Evolutionary conservation across 2,329 filamentous ascomycete genomes (phyloP), one percentile per base, ranked within the genome.

Genomic region (Colletotrichum sansevieriae): DNA sequence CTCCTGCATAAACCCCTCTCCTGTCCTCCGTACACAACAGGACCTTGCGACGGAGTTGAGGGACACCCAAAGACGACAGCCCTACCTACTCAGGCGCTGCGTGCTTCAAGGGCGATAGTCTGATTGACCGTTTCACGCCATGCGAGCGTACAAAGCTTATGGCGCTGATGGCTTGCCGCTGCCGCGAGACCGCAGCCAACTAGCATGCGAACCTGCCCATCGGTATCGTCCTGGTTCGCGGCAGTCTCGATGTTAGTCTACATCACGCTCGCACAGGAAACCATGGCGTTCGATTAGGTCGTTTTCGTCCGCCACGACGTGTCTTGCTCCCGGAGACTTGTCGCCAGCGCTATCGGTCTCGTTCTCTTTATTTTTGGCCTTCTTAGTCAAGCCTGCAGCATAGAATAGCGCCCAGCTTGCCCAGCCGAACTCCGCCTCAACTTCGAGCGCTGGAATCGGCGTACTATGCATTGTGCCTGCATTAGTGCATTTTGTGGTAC

Each of bases 361-460:
- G 62, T 55, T n/a, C 49, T 61, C 35, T 65, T 56, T 66, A 51
- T 65, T 68, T 56, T 66, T 60, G 47, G 59, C 52, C 61, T 13
- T n/a, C 22, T 58, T 33, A 37, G 33, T 44, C 33, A 51, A 41
- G 20, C 44, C 54, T 39, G 41, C 39, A 25, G 29, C 15, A 20
- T 39, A 25, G 54, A 43, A 63, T 47, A 35, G 51, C 22, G 46
- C 46, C 37, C 39, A 46, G 60, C 52, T 60, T 15, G 20, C 22
- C 29, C n/a, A 55, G 55, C 33, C 47, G n/a, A 59, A 47, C n/a
- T 37, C 33, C 47, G 54, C 61, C 54, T 41, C 29, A 18, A 39
- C 37, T 39, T 39, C 4, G 37, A 35, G 52, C 12, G 51, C n/a
- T 55, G 55, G 43, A 61, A 39, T 58, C 49, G 49, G 43, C 11